phyloP scores from a whole-genome alignment of 345 rosid genomes.

The Euphorbia pulcherrima region DNA sequence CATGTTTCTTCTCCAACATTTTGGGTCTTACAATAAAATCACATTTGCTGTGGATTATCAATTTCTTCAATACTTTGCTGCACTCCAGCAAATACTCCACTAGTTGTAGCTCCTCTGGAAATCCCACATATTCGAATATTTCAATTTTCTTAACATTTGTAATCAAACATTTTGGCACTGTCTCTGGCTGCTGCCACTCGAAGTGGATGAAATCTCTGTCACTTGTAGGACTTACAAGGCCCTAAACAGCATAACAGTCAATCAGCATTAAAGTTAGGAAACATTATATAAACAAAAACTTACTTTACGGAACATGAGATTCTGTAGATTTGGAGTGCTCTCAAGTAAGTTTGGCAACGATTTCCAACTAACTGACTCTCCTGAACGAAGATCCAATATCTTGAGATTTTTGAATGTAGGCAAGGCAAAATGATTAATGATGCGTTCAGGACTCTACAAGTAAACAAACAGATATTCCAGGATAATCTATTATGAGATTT shows the following conservation, averaged over 20 bases:
- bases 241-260: not conserved
- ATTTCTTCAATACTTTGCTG: not conserved
- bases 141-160: not conserved
- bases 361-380: not conserved
- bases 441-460: not conserved
- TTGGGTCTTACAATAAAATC: too few relatives aligned
- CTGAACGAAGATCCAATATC: not conserved
- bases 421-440: not conserved
- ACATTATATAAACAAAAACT: not conserved
- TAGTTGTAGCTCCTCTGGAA: not conserved
- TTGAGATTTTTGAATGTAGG: not conserved
- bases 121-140: not conserved
- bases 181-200: not conserved
- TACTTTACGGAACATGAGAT: not conserved
- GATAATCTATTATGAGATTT: not conserved
- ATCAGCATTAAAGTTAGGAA: too few relatives aligned
- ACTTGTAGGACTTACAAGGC: not conserved
- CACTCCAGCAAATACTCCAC: not conserved
- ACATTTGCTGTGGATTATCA: too few relatives aligned
- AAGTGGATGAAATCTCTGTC: not conserved
- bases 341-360: not conserved
- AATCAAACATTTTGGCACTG: not conserved
- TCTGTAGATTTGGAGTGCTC: slow-evolving; percentile 2
- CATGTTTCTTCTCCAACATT: too few relatives aligned
- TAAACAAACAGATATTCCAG: not conserved